These are phyloP conservation scores for Phytophthora idaei DNA, from an alignment of 352 stramenopile species.

Conservation along the genomic window DNA sequence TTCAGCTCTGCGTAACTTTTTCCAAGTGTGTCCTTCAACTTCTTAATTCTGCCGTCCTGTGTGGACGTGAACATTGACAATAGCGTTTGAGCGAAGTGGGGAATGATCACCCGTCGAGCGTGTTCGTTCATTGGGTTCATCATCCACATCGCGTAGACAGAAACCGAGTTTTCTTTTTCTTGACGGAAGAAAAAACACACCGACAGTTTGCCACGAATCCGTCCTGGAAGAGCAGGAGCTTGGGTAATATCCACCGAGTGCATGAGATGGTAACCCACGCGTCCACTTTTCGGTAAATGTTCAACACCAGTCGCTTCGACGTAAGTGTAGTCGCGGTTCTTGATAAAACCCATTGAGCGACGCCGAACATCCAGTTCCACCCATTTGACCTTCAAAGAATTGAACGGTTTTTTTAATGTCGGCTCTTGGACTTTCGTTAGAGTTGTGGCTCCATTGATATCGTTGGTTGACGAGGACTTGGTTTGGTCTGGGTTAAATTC, in stretches of 20 bases:
- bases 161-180: conserved; percentile 26
- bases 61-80: conserved; percentile 23
- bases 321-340: conserved; percentile 60
- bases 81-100: conserved; percentile 27
- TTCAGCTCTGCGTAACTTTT: conserved; percentile 26
- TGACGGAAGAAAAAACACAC: conserved; percentile 49
- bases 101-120: conserved; percentile 15
- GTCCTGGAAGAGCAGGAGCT: conserved; percentile 19
- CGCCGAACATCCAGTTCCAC: conserved; percentile 34
- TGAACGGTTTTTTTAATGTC: conserved; percentile 47
- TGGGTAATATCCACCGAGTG: conserved; percentile 43
- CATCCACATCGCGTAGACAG: conserved; percentile 45
- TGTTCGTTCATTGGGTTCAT: conserved; percentile 32
- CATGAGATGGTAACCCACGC: conserved; percentile 48
- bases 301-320: conserved; percentile 51
- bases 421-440: conserved; percentile 22
- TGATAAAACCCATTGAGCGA: conserved; percentile 24
- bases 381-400: conserved; percentile 36
- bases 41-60: conserved; percentile 31
- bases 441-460: conserved; percentile 31
- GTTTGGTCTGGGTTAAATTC: conserved; percentile 25
- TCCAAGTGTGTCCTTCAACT: conserved; percentile 18
- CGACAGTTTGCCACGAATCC: conserved; percentile 39
- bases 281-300: conserved; percentile 27
- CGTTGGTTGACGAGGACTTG: conserved; percentile 42